A percentile compares a stretch with the other conserved stretches of the same genome.
Evolutionary conservation across 441 rosid genomes (phyloP).

Genomic region (Populus hybrid): DNA sequence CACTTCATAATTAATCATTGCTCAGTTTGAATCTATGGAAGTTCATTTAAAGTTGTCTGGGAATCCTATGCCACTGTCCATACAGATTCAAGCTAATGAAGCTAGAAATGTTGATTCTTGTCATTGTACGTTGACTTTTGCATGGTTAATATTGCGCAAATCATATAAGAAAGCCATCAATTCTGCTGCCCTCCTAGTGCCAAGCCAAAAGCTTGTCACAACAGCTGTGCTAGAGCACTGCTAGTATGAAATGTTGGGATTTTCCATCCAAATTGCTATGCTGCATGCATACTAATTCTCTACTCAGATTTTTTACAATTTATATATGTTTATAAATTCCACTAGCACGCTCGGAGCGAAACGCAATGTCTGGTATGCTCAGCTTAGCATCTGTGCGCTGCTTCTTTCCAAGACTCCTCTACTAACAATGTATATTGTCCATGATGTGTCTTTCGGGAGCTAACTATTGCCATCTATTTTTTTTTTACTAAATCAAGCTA

Average conservation of each 20-base stretch:
- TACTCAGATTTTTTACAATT: not conserved
- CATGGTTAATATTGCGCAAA: not conserved
- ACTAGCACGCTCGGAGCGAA: too few species aligned
- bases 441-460: too few species aligned
- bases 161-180: not conserved
- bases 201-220: not conserved
- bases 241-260: not conserved
- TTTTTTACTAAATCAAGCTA: not conserved
- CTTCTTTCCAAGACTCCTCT: too few species aligned
- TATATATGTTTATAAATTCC: too few species aligned
- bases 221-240: not conserved
- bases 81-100: not conserved
- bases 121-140: conserved; percentile 9
- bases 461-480: too few species aligned
- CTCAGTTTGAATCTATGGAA: not conserved
- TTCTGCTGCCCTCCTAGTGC: not conserved
- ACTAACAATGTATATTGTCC: too few species aligned
- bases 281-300: not conserved
- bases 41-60: conserved; percentile 1
- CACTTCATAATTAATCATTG: not conserved
- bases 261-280: not conserved
- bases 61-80: conserved; percentile 5
- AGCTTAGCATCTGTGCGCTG: too few species aligned
- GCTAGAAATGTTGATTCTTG: conserved; percentile 1
- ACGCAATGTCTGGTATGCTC: too few species aligned